Base-by-base conservation (phyloP, 352 stramenopile genomes). In the Peronospora belbahrii region DNA sequence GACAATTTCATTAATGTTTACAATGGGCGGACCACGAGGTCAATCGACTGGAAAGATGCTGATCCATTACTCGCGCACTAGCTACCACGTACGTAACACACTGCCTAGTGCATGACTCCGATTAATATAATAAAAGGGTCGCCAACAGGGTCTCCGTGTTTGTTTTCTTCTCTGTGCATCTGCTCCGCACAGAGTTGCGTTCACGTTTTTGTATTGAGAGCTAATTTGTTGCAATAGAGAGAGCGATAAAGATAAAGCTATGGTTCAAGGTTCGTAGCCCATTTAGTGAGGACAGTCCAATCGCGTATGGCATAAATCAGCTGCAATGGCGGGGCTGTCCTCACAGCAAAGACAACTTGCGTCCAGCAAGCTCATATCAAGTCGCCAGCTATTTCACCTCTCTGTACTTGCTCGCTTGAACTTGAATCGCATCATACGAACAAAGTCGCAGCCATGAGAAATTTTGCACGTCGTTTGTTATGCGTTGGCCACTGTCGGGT, bases 1-100 rank as follows among this genome's bases (percentile, higher is more conserved):
- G 23, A 18, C 27, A 55, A 63, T 63, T 63, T 59, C 36, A 34
- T 63, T 59, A 37, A 42, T 59, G 54, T 38, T 48, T 20, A 45
- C 27, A 15, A 28, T 28, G 40, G 40, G 53, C 34, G 34, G 38
- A 49, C 40, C 34, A 49, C 53, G 24, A 62, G 45, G 24, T 44
- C 24, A 47, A 57, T 43, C 35, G 20, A 24, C 37, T 37, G 28
- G 20, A 38, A 24, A 28, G 40, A 50, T 41, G 32, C 23, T 34
- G 48, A 42, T 46, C 42, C 53, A 63, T 63, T 63, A 63, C 42
- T 63, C 42, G 48, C 53, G 35, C 27, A 31, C 44, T 39, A 55
- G 31, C 48, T 54, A 44, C 8, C 32, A 11, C 18, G 43, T 64
- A 37, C 52, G 50, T 64, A 65, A 68, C 36, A 25, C 48, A 55